Evolutionary conservation across 305 asterid species (phyloP), one percentile per base, ranked within the genome.

Genomic region (Solanum hybrid): DNA sequence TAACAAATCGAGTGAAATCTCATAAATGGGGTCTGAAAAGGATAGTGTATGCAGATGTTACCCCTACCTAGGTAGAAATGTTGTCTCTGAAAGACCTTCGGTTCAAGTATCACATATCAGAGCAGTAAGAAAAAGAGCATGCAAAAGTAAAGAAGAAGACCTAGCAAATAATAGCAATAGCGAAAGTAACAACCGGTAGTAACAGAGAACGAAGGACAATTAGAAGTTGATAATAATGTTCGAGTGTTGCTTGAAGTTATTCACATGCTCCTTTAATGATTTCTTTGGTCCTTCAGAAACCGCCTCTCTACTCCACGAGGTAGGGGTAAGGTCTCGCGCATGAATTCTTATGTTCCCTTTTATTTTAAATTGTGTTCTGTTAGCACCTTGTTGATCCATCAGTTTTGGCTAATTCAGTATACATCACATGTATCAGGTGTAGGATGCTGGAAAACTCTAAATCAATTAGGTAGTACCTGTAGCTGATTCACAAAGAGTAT

Each of bases 351-450:
- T 5, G 37, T 71, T 28, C 16, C 24, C 20, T 35, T 87, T 37
- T 1, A 61, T 26, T 24, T 71, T 86, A 0, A n/a, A 26, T 16
- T 86, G 31, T 61, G 20, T 64, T 86, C 51, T 29, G n/a, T 61
- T 34, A 1, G 3, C 22, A 5, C n/a, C 33, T 67, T 34, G 33
- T n/a, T 35, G 34, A n/a, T 61, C 51, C 33, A 33, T 34, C 74
- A 11, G 67, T 35, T 88, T 76, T 75, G 11, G 34, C 76, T 88
- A 31, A 42, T 75, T 31, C 24, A 18, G 35, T 12, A 40, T 76
- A 34, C 57, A 37, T 87, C 42, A 5, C 8, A 87, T 75, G 39
- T 89, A 74, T 82, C 92, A 90, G 94, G 91, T 36, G 64, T 87
- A 36, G 82, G 36, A 88, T 57, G 80, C 87, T 87, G 83, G 78